Evolutionary conservation across 257 asterid species (phyloP).

Genomic region (Scutellaria minor): DNA sequence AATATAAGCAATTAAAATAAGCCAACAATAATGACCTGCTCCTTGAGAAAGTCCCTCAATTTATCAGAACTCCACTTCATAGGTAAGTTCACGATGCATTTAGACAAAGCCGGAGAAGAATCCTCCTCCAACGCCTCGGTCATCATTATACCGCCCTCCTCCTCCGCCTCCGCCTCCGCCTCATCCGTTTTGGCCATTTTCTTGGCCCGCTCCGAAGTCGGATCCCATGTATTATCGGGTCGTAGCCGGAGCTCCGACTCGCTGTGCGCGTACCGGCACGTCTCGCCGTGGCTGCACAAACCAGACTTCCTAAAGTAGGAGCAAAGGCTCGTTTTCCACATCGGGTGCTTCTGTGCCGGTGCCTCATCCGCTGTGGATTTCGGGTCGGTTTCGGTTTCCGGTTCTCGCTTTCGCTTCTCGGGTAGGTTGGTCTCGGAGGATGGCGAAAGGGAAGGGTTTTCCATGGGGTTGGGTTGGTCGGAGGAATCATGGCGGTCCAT

Average conservation of each 20-base stretch:
- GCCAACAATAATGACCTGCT: slow-evolving; percentile 49
- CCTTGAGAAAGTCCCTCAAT: slow-evolving; percentile 64
- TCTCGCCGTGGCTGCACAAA: slow-evolving; percentile 77
- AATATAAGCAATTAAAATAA: neutral
- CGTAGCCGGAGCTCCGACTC: slow-evolving; percentile 83
- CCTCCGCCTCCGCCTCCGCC: slow-evolving; percentile 34
- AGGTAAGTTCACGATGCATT: slow-evolving; percentile 83
- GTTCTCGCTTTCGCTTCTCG: slow-evolving; percentile 73
- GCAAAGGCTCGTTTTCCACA: slow-evolving; percentile 90
- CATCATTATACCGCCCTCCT: slow-evolving; percentile 69
- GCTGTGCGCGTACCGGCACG: slow-evolving; percentile 87
- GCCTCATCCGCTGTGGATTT: slow-evolving; percentile 34
- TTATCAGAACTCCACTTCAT: slow-evolving; percentile 86
- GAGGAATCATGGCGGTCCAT: slow-evolving; percentile 46
- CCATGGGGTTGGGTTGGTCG: slow-evolving; percentile 33
- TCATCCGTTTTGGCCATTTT: slow-evolving; percentile 59
- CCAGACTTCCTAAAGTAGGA: slow-evolving; percentile 76
- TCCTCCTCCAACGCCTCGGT: slow-evolving; percentile 72
- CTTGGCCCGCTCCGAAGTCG: slow-evolving; percentile 86
- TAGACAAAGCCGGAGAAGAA: slow-evolving; percentile 56
- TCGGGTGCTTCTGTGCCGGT: slow-evolving; percentile 48
- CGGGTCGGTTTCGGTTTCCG: slow-evolving; percentile 42
- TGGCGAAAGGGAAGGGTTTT: slow-evolving; percentile 32
- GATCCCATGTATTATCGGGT: slow-evolving; percentile 93
- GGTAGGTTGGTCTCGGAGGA: slow-evolving; percentile 27